Evolutionary conservation across 768 basidiomycete species (phyloP).

Genomic region (Hypholoma fasciculare): DNA sequence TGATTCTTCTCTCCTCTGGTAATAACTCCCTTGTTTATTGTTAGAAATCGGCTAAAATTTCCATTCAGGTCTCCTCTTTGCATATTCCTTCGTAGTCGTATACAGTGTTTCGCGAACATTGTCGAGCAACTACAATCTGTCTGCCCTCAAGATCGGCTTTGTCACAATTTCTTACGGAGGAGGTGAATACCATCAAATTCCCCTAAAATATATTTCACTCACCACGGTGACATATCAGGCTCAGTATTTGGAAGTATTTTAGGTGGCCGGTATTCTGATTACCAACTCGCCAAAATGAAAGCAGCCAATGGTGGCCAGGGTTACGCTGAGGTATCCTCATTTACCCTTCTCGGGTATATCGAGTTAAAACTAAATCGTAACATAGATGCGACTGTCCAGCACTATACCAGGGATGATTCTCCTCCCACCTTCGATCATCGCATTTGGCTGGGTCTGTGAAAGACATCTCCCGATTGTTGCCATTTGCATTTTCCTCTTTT

Average conservation of each 20-base stretch:
- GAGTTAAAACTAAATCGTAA: no score
- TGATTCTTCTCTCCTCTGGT: constrained; percentile 69
- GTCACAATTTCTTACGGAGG: constrained; percentile 75
- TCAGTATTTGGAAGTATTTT: constrained; percentile 39
- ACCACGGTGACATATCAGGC: constrained; percentile 23
- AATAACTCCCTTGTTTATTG: not conserved
- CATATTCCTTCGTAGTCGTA: constrained; percentile 65
- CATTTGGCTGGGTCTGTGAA: constrained; percentile 76
- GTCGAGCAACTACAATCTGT: constrained; percentile 59
- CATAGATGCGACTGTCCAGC: constrained; percentile 74
- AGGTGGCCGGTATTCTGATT: constrained; percentile 47
- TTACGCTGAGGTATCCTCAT: constrained; percentile 6
- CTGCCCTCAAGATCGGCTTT: constrained; percentile 70
- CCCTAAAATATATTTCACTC: not conserved
- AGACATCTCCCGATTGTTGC: constrained; percentile 63
- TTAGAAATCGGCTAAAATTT: not conserved
- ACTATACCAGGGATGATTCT: constrained; percentile 57
- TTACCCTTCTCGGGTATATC: no score
- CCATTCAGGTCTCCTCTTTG: constrained; percentile 63
- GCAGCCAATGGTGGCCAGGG: constrained; percentile 39
- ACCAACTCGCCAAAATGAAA: constrained; percentile 35
- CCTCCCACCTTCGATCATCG: constrained; percentile 60
- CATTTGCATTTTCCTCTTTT: constrained; percentile 73
- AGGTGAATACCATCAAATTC: constrained; percentile 50
- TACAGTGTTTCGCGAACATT: constrained; percentile 80